These are phyloP conservation scores for Eucalyptus curtisii DNA, from an alignment of 345 rosid species.

Conservation along the genomic window DNA sequence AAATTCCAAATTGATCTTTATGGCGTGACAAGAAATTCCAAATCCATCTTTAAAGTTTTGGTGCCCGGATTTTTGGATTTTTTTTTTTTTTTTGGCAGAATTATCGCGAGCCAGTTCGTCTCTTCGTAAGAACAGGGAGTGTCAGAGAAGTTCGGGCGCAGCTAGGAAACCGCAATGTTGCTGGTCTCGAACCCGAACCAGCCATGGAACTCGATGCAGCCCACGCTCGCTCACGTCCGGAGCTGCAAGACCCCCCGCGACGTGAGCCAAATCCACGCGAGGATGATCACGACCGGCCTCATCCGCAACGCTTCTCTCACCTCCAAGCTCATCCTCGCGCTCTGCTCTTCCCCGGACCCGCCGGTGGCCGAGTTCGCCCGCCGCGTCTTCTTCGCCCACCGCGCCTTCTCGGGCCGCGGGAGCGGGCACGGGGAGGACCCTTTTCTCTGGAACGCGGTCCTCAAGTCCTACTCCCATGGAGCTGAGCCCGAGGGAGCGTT, in stretches of 20 bases:
- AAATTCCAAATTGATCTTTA: background rate
- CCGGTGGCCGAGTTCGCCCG: conserved; percentile 25
- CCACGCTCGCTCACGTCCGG: conserved; percentile 13
- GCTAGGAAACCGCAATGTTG: background rate
- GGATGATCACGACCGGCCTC: conserved; percentile 24
- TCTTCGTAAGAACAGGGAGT: background rate
- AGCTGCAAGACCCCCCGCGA: conserved; percentile 21
- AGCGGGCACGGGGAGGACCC: conserved; percentile 2
- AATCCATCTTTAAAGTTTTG: background rate
- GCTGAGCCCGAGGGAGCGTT: conserved; percentile 16
- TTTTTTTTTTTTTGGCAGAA: too few relatives aligned
- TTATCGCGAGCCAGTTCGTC: background rate
- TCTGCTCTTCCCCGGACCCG: conserved; percentile 7
- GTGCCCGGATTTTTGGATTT: background rate
- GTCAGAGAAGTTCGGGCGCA: background rate
- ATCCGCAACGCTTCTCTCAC: conserved; percentile 13
- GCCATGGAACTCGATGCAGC: conserved; percentile 30
- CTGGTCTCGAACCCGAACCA: conserved; percentile 4
- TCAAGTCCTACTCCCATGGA: conserved; percentile 40
- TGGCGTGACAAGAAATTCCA: background rate
- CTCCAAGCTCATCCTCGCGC: conserved; percentile 12
- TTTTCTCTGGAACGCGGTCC: conserved; percentile 38
- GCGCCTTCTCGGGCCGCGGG: background rate
- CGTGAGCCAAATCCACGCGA: conserved; percentile 23
- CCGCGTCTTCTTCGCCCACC: conserved; percentile 14